Percentiles rank a stretch among this genome's conserved stretches.
Conservation (phyloP, 2,329 filamentous ascomycete genomes). For the Cryphonectria naterciae region DNA sequence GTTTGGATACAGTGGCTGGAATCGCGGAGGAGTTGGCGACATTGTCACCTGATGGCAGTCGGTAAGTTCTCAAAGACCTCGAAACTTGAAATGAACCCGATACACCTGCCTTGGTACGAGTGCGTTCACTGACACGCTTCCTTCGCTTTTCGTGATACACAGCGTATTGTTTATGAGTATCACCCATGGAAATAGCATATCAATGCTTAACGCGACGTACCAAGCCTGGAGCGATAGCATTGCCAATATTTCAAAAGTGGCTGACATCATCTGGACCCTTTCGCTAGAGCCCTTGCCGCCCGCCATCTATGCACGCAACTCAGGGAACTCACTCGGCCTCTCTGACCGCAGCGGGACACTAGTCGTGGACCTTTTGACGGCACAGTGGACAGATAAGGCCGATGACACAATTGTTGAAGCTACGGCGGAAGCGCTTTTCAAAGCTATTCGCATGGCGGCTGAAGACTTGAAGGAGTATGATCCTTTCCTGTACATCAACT, state of each 20-base stretch:
- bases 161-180: not conserved
- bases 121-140: not conserved
- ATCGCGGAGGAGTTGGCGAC: not conserved
- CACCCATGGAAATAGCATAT: conserved; percentile 1
- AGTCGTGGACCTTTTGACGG: not conserved
- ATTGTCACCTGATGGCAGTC: not conserved
- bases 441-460: not conserved
- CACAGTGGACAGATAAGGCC: not conserved
- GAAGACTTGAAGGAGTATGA: not conserved
- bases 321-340: not conserved
- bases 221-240: not conserved
- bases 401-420: not conserved
- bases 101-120: not conserved
- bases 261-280: not conserved
- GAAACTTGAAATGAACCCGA: not conserved
- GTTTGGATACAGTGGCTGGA: not conserved
- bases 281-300: not conserved
- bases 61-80: not conserved
- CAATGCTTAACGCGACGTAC: not conserved
- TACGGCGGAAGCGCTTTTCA: not conserved
- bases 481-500: not conserved
- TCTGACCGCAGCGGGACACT: not conserved
- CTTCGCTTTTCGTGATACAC: not conserved
- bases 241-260: not conserved
- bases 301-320: not conserved